These are phyloP conservation scores for Microsporum audouinii DNA, from an alignment of 2,329 filamentous ascomycete genomes.

Conservation along the genomic window DNA sequence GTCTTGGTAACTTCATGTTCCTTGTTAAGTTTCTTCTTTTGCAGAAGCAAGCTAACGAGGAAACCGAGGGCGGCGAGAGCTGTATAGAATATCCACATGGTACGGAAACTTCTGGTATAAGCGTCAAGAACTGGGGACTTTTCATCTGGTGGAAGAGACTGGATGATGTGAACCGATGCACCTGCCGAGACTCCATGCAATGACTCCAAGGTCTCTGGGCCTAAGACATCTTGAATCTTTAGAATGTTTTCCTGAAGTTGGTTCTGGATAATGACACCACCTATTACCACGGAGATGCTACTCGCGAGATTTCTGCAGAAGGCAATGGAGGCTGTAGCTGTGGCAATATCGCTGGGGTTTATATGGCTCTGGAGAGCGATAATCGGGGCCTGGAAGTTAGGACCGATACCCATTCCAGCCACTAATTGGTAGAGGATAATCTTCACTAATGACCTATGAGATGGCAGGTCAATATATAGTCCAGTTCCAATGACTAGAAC, in stretches of 20 bases:
- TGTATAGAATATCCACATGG: constrained; percentile 43
- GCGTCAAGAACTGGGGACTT: constrained; percentile 29
- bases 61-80: constrained; percentile 27
- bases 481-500: constrained; percentile 47
- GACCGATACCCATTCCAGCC: constrained; percentile 47
- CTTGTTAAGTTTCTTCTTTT: constrained; percentile 28
- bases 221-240: constrained; percentile 2
- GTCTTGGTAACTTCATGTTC: constrained; percentile 36
- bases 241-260: constrained; percentile 17
- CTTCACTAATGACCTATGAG: constrained; percentile 41
- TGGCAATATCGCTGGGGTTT: constrained; percentile 49
- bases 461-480: constrained; percentile 47
- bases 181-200: constrained; percentile 23
- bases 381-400: constrained; percentile 52
- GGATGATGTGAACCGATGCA: constrained; percentile 25
- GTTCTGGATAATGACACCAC: constrained; percentile 41
- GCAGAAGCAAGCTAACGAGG: constrained; percentile 31
- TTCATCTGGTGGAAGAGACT: constrained; percentile 25
- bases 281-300: constrained; percentile 48
- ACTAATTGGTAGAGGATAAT: constrained; percentile 47
- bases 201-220: not conserved
- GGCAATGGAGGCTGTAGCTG: constrained; percentile 50
- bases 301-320: constrained; percentile 50
- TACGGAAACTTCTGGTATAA: constrained; percentile 35
- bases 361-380: constrained; percentile 55